phyloP scores from a whole-genome alignment of 1,139 yeast genomes.

The Pichia sp. region DNA sequence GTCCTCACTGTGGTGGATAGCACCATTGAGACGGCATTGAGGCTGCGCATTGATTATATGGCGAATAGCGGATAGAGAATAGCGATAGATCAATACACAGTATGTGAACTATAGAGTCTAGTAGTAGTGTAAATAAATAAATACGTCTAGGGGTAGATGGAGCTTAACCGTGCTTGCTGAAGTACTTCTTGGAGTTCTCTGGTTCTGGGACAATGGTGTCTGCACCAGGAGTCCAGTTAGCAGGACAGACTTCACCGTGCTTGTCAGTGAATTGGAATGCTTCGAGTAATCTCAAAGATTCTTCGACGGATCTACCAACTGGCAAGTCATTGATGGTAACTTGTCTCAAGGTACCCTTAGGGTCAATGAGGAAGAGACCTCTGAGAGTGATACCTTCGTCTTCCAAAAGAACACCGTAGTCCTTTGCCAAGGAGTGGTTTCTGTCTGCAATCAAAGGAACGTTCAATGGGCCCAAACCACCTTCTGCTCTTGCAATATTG shows the following conservation, averaged over 20 bases:
- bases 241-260: slow-evolving; percentile 98
- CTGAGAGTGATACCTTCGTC: slow-evolving; percentile 96
- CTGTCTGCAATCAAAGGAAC: slow-evolving; percentile 95
- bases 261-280: slow-evolving; percentile 99
- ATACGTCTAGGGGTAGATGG: background rate
- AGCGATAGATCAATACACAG: too few species aligned
- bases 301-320: slow-evolving; percentile 98
- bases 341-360: slow-evolving; percentile 91
- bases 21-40: too few species aligned
- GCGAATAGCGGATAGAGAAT: too few species aligned
- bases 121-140: slow-evolving; percentile 6
- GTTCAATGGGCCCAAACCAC: slow-evolving; percentile 94
- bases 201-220: slow-evolving; percentile 92
- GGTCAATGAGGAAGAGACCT: slow-evolving; percentile 97
- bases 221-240: slow-evolving; percentile 98
- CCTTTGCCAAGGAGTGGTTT: slow-evolving; percentile 89
- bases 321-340: slow-evolving; percentile 96
- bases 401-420: slow-evolving; percentile 95
- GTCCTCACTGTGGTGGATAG: too few species aligned
- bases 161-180: slow-evolving; percentile 31
- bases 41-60: too few species aligned
- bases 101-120: too few species aligned
- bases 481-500: slow-evolving; percentile 91
- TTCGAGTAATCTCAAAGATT: slow-evolving; percentile 93
- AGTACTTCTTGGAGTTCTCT: slow-evolving; percentile 75